phyloP scores from a whole-genome alignment of 345 rosid species.

The Citrus mangshanensis region DNA sequence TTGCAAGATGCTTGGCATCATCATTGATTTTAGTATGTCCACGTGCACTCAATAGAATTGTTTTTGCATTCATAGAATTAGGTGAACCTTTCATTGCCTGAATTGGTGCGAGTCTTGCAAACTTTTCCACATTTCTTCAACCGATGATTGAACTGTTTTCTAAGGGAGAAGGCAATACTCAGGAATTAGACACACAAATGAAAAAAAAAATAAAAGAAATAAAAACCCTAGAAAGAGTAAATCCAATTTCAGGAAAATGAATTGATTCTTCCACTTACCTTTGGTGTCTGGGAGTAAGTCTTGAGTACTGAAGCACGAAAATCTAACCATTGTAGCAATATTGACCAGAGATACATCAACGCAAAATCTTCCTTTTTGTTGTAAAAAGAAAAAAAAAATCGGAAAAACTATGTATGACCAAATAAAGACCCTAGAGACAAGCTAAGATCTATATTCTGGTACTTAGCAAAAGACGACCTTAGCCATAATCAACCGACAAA shows the following conservation, averaged over 20 bases:
- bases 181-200: conserved; percentile 9
- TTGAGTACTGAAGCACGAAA: too few relatives aligned
- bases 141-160: conserved; percentile 36
- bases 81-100: background rate
- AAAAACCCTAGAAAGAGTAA: too few relatives aligned
- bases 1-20: conserved; percentile 21
- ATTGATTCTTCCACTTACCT: too few relatives aligned
- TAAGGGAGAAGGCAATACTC: conserved; percentile 17
- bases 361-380: too few relatives aligned
- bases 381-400: background rate
- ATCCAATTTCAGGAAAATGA: too few relatives aligned
- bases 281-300: too few relatives aligned
- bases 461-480: conserved; percentile 32
- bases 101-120: conserved; percentile 39
- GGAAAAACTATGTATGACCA: conserved; percentile 11
- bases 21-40: conserved; percentile 25
- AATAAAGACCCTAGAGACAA: conserved; percentile 21
- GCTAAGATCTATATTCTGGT: conserved; percentile 26
- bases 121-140: conserved; percentile 39
- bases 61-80: too few relatives aligned
- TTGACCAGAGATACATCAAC: too few relatives aligned
- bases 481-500: conserved; percentile 93
- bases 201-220: background rate
- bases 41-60: background rate
- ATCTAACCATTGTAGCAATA: too few relatives aligned